Evolutionary conservation across 768 basidiomycete species (phyloP), one percentile per base, ranked within the genome.

Genomic region (Sutorius australiensis): DNA sequence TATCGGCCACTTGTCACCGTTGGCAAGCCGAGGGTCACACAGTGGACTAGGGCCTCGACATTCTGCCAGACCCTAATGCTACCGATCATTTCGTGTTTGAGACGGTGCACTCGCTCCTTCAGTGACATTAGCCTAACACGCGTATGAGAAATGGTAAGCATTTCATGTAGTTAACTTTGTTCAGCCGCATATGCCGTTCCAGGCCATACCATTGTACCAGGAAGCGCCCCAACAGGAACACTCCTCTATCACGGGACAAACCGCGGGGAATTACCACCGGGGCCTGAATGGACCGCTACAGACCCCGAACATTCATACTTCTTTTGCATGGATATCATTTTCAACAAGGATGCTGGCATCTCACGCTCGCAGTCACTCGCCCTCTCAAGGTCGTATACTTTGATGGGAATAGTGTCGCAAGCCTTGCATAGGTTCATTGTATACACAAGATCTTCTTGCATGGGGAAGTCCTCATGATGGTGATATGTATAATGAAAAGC

Each of bases 401-500:
- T 39, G 80, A 82, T 46, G 80, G 80, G 0, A 76, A 65, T 40
- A 78, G 79, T 48, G 79, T 75, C 0, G 73, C 70, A 1, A 80
- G 78, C 49, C 64, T 77, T 63, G 19, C 45, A 14, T 80, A 68
- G 76, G n/a, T n/a, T n/a, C n/a, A n/a, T n/a, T n/a, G n/a, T n/a
- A 81, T 46, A 71, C 66, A 11, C 79, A 81, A 51, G 80, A 80
- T 50, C 61, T 80, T 16, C n/a, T 80, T 4, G 48, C 58, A 19
- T 81, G 76, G 77, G 77, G 77, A 1, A 43, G 58, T 38, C 31
- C 66, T 2, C 30, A 46, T 16, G 47, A 58, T 3, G 61, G 60
- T 27, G 48, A 46, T 59, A 42, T 63, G 6, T 44, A 17, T 1
- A 48, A 63, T 1, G 80, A 81, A 17, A 45, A 49, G 17, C 48